Base-by-base conservation (phyloP, 1,284 basidiomycete species). In the Anthracocystis walkeri region DNA sequence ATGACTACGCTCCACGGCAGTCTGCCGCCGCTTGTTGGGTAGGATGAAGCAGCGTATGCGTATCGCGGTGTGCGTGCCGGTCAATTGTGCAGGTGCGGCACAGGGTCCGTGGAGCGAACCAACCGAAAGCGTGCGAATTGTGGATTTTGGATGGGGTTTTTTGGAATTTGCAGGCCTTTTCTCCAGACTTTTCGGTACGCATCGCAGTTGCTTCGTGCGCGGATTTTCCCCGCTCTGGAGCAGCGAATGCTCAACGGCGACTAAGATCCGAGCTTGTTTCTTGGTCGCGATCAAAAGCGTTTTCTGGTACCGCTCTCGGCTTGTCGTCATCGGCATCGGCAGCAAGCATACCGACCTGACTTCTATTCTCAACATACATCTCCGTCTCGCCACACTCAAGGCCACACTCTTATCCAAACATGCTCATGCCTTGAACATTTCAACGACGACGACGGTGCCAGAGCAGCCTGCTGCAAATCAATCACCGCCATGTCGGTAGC, bases 401-500 rank as follows among this genome's bases (percentile, higher is more conserved):
- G 16, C 23, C 7, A 41, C 51, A 20, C 14, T 7, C 12, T 21
- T 31, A 14, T 7, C 1, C 51, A 16, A 35, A 3, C 29, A 46
- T 46, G 54, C 41, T 35, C 20, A 21, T 29, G 42, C 14, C 27
- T 8, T 56, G 42, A 33, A 31, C 23, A 27, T 25, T 45, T n/a
- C n/a, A n/a, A 4, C 11, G 21, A 45, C 51, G 38, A 14, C 31
- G 12, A 25, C 21, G 7, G 4, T 18, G 16, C 7, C 16, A 41
- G 29, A 55, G 31, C 52, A 41, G 25, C 40, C 7, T 6, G 52
- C 25, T 54, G 40, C 25, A 55, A 7, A 27, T 18, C 51, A 40
- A 51, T 6, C 12, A 21, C 31, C 21, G 53, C 31, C 48, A 70
- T 70, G 67, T 60, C 67, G 12, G 44, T 60, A 29, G 38, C 61